Percentiles rank a stretch among this genome's conserved stretches.
These are phyloP conservation scores for Taphrina flavorubra DNA, from an alignment of 1,139 yeast species.

Conservation along the genomic window DNA sequence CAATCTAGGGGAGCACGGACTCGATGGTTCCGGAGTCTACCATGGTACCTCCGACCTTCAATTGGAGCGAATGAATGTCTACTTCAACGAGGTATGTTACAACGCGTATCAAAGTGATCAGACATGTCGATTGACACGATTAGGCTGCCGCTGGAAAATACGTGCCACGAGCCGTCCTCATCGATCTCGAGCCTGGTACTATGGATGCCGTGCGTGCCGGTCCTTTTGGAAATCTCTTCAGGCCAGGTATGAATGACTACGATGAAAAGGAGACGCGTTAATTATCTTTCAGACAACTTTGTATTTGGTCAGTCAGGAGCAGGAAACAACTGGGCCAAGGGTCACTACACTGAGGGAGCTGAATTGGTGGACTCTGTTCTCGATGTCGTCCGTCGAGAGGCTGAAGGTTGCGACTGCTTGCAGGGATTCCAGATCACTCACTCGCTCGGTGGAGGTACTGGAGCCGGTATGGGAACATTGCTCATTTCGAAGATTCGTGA, in stretches of 20 bases:
- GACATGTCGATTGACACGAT: slow-evolving; percentile 3
- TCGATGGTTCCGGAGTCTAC: slow-evolving; percentile 72
- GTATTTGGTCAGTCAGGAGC: slow-evolving; percentile 57
- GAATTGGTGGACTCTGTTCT: slow-evolving; percentile 57
- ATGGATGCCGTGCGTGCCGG: slow-evolving; percentile 56
- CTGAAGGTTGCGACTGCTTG: slow-evolving; percentile 56
- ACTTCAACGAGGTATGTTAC: slow-evolving; percentile 48
- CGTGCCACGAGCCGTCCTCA: slow-evolving; percentile 58
- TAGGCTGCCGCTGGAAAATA: slow-evolving; percentile 54
- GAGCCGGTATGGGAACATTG: slow-evolving; percentile 57
- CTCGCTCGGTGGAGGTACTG: slow-evolving; percentile 59
- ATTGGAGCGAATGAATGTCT: slow-evolving; percentile 55
- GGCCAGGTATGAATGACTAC: slow-evolving; percentile 52
- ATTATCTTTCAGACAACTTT: slow-evolving; percentile 49
- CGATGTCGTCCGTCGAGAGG: slow-evolving; percentile 58
- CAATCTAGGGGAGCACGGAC: slow-evolving; percentile 94
- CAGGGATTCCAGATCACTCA: slow-evolving; percentile 60
- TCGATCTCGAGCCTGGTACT: slow-evolving; percentile 58
- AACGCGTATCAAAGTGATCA: background rate
- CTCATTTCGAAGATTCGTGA: slow-evolving; percentile 55
- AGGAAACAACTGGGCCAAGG: slow-evolving; percentile 61
- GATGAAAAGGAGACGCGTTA: slow-evolving; percentile 2
- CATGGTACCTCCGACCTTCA: slow-evolving; percentile 52
- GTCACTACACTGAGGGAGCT: slow-evolving; percentile 58
- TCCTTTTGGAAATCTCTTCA: slow-evolving; percentile 55